Evolutionary conservation across 305 asterid species (phyloP).

Genomic region (Monarda citriodora): DNA sequence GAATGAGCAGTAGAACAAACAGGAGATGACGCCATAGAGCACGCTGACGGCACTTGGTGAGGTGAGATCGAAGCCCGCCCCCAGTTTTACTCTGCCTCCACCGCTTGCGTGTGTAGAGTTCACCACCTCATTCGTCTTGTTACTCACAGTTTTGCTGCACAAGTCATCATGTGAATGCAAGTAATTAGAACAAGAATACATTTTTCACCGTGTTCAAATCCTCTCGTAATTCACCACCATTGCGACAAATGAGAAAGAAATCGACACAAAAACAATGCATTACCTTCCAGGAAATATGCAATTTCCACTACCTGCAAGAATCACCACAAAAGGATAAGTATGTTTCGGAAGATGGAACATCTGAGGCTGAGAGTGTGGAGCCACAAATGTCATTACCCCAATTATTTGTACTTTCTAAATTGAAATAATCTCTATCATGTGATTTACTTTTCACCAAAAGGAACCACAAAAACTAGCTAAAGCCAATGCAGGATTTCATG

Average conservation of each 20-base stretch:
- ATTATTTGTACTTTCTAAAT: background rate
- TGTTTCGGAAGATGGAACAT: slow-evolving; percentile 26
- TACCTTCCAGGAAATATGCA: slow-evolving; percentile 99
- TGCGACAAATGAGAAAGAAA: slow-evolving; percentile 19
- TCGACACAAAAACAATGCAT: slow-evolving; percentile 27
- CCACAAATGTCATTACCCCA: slow-evolving; percentile 18
- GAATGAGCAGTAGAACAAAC: slow-evolving; percentile 48
- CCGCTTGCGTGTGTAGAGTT: slow-evolving; percentile 70
- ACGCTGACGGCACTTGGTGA: slow-evolving; percentile 24
- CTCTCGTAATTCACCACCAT: background rate
- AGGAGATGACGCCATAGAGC: slow-evolving; percentile 30
- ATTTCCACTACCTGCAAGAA: slow-evolving; percentile 86
- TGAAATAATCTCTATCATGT: background rate
- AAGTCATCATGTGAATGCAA: background rate
- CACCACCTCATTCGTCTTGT: slow-evolving; percentile 64
- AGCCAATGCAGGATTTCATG: slow-evolving; percentile 11
- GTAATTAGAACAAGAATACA: background rate
- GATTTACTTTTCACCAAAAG: slow-evolving; percentile 9
- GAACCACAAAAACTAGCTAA: slow-evolving; percentile 8
- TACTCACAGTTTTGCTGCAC: slow-evolving; percentile 69
- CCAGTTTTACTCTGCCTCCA: slow-evolving; percentile 34
- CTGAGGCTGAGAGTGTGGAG: slow-evolving; percentile 23
- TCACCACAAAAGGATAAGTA: slow-evolving; percentile 36
- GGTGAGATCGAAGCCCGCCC: slow-evolving; percentile 27
- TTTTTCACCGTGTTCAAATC: background rate